Evolutionary conservation across 805 yeast species (phyloP).

Genomic region (Metschnikowia matae): DNA sequence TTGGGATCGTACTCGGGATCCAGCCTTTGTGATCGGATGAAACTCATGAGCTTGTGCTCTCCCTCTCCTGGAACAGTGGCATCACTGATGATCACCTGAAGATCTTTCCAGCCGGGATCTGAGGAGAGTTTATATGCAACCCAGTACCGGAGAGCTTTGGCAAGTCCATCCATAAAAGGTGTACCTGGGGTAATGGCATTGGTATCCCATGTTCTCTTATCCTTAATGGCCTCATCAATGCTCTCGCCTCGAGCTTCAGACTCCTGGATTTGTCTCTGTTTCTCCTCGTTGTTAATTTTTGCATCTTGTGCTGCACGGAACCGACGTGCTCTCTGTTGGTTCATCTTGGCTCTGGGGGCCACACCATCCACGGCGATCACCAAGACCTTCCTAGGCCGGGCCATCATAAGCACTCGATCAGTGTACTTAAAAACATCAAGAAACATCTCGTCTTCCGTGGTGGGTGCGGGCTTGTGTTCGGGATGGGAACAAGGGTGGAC

Average conservation of each 20-base stretch:
- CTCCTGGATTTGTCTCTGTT: constrained; percentile 55
- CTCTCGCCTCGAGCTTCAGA: constrained; percentile 63
- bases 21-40: constrained; percentile 83
- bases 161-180: constrained; percentile 91
- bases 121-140: constrained; percentile 79
- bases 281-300: constrained; percentile 66
- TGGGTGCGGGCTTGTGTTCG: constrained; percentile 93
- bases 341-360: constrained; percentile 98
- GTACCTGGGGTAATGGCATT: constrained; percentile 99
- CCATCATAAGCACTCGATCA: constrained; percentile 86
- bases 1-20: constrained; percentile 88
- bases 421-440: constrained; percentile 90
- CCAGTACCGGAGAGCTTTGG: constrained; percentile 83
- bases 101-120: constrained; percentile 90
- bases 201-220: constrained; percentile 85
- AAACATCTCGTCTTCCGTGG: constrained; percentile 95
- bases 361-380: constrained; percentile 99
- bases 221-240: constrained; percentile 71
- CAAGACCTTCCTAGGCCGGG: constrained; percentile 87
- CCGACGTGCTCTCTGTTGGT: constrained; percentile 92
- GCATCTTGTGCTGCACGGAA: constrained; percentile 92
- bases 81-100: constrained; percentile 89
- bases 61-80: constrained; percentile 99
- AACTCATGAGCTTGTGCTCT: constrained; percentile 97
- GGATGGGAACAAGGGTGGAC: constrained; percentile 99